Evolutionary conservation across 768 basidiomycete genomes (phyloP), one percentile per base, ranked within the genome.

Genomic region (Neoboletus subvelutipes): DNA sequence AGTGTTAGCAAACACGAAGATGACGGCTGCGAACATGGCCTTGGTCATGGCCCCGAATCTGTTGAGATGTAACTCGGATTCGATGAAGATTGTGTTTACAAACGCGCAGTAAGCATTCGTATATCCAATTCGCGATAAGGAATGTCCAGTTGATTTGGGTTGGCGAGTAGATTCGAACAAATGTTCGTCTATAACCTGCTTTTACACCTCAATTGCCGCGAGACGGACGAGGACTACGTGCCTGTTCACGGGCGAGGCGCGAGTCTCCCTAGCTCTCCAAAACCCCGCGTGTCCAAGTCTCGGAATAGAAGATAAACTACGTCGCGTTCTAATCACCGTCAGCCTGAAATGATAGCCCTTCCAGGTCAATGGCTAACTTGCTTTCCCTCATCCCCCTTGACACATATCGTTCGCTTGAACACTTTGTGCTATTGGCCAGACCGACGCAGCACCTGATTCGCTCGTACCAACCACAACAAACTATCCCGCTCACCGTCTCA

Each of bases 21-120:
- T 95, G 94, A 95, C 92, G 4, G 82, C 89, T 12, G 85, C 85
- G 37, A 94, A 94, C 70, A 74, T 96, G 59, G 92, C 94, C 10
- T 75, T 95, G 17, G 92, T 97, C 20, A 90, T 97, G 86, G 92
- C 94, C 1, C 94, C 94, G 9, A 96, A 96, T 73, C 71, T 97
- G 43, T 72, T 97, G 45, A 78, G 94, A 54, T 95, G 94, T 67
- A 88, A 80, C 63, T 93, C 91, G 17, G 88, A 93, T 47, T 90
- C 85, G n/a, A 87, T 94, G 81, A 80, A 88, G 8, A 78, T 94
- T 11, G 93, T 94, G 11, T 95, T 93, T 68, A 94, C 90, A 33
- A 97, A 96, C 71, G 83, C 94, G 15, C 88, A 90, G 92, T 94
- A 66, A 74, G 91, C 80, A 12, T 52, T 51, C n/a, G n/a, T 31